Conservation (phyloP, 441 rosid species). For the Kokia cookei region DNA sequence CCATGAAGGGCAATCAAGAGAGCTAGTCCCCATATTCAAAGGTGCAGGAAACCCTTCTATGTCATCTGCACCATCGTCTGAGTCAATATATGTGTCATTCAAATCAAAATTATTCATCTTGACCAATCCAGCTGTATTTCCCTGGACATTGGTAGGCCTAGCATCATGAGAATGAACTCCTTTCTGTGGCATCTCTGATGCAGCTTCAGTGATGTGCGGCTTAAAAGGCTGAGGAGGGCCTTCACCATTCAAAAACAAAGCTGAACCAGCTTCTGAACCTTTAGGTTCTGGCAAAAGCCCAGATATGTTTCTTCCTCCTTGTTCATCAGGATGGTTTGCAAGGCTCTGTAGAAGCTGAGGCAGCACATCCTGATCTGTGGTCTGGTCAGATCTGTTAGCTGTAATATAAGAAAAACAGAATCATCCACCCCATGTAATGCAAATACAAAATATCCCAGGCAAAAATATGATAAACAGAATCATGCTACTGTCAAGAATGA, state of each 20-base stretch:
- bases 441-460: background rate
- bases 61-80: conserved; percentile 74
- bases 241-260: conserved; percentile 40
- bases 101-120: conserved; percentile 87
- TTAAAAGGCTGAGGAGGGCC: conserved; percentile 36
- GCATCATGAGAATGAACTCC: conserved; percentile 22
- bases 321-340: conserved; percentile 49
- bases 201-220: conserved; percentile 31
- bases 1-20: conserved; percentile 83
- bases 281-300: conserved; percentile 59
- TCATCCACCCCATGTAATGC: background rate
- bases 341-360: conserved; percentile 10
- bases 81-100: conserved; percentile 76
- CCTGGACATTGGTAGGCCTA: conserved; percentile 27
- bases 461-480: background rate
- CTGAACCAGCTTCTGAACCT: conserved; percentile 39
- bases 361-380: background rate
- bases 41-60: conserved; percentile 62
- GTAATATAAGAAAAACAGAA: background rate
- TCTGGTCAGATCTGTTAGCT: background rate
- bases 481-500: background rate
- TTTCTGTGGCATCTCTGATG: conserved; percentile 35
- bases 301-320: conserved; percentile 48
- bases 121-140: conserved; percentile 33
- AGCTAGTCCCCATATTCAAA: conserved; percentile 51